phyloP scores from a whole-genome alignment of 148 eudicot genomes.

The Nepenthes gracilis region DNA sequence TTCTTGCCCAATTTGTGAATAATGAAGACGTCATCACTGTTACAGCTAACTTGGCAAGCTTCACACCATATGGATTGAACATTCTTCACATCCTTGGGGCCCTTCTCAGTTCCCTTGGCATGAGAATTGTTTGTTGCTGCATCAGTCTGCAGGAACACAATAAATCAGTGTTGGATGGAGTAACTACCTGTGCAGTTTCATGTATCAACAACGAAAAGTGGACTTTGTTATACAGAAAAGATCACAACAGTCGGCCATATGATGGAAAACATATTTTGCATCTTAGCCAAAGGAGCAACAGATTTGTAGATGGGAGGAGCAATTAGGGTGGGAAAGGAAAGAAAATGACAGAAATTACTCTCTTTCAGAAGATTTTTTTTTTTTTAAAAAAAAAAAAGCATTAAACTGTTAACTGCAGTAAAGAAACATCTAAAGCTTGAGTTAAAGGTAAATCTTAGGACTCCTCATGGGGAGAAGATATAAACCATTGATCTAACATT shows the following conservation, averaged over 20 bases:
- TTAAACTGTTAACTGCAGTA: no score
- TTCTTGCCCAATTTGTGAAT: conserved; percentile 20
- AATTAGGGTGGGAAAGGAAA: no score
- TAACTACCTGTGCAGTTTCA: background rate
- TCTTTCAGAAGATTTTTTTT: no score
- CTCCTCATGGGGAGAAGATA: no score
- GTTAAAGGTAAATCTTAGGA: no score
- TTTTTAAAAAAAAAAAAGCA: no score
- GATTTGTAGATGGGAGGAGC: no score
- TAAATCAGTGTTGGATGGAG: no score
- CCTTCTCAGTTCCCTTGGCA: background rate
- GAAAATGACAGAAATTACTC: no score
- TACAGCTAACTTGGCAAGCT: conserved; percentile 21
- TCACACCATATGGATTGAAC: conserved; percentile 14
- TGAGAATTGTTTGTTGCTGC: conserved; percentile 4
- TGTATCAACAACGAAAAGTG: no score
- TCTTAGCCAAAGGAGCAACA: background rate
- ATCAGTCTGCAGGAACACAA: background rate
- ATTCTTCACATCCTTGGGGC: background rate
- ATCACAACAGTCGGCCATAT: background rate
- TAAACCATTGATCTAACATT: no score
- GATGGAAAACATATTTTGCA: background rate
- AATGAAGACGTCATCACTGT: conserved; percentile 10
- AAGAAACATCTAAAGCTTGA: no score
- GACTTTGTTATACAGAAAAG: background rate